Evolutionary conservation across 768 basidiomycete genomes (phyloP).

Genomic region (Mycena floridula): DNA sequence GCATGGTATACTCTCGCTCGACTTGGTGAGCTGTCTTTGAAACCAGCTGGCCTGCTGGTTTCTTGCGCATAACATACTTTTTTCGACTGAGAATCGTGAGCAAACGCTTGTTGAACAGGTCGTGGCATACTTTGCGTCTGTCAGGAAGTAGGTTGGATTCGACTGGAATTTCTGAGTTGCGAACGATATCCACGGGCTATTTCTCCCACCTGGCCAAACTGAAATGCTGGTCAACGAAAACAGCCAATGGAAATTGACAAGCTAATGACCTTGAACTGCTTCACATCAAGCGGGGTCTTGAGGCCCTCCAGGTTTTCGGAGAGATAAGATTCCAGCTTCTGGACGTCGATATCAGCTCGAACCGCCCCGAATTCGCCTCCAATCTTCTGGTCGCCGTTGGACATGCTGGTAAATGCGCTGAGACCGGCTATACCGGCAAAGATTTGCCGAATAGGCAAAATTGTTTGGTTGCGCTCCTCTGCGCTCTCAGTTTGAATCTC

Average conservation of each 20-base stretch:
- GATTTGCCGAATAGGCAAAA: not conserved
- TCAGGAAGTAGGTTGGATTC: conserved; percentile 95
- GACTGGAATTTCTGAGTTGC: conserved; percentile 44
- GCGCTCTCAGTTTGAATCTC: no score
- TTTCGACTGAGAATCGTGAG: conserved; percentile 29
- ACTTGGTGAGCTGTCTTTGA: conserved; percentile 93
- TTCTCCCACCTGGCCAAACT: conserved; percentile 86
- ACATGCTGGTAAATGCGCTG: conserved; percentile 12
- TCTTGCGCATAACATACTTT: conserved; percentile 86
- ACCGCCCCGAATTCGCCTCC: conserved; percentile 76
- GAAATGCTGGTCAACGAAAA: not conserved
- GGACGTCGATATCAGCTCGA: conserved; percentile 62
- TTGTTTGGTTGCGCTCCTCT: no score
- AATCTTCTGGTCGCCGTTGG: conserved; percentile 34
- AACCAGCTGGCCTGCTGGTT: conserved; percentile 82
- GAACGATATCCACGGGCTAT: conserved; percentile 2
- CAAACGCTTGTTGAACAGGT: not conserved
- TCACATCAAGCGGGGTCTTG: conserved; percentile 62
- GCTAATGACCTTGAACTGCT: conserved; percentile 76
- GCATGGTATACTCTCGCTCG: conserved; percentile 85
- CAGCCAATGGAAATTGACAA: no score
- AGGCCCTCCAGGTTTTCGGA: conserved; percentile 46
- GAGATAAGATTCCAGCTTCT: conserved; percentile 63
- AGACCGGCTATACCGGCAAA: not conserved
- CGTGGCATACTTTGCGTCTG: conserved; percentile 53